Conservation (phyloP, 768 basidiomycete species). For the Tylopilus sp. region DNA sequence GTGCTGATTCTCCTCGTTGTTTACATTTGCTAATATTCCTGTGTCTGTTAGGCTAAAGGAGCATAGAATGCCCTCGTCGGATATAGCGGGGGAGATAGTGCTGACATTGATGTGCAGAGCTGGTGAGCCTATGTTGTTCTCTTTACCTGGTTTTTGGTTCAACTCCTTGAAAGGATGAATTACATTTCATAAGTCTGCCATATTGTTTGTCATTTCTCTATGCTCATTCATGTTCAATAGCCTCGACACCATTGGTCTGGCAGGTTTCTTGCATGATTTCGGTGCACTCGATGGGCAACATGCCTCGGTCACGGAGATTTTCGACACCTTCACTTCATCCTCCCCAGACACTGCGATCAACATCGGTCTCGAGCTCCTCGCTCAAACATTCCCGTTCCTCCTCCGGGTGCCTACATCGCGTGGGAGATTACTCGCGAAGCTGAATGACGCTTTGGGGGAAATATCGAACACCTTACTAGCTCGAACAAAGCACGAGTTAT, state of each 20-base stretch:
- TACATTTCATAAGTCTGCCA: slow-evolving; percentile 35
- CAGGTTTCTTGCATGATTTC: slow-evolving; percentile 45
- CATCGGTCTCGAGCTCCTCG: slow-evolving; percentile 17
- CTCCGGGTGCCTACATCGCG: slow-evolving; percentile 30
- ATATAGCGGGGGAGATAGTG: slow-evolving; percentile 15
- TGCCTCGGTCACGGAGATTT: slow-evolving; percentile 21
- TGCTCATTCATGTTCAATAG: slow-evolving; percentile 14
- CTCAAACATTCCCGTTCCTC: slow-evolving; percentile 29
- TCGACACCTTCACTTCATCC: slow-evolving; percentile 26
- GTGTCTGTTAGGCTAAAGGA: slow-evolving; percentile 23
- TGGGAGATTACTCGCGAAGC: slow-evolving; percentile 16
- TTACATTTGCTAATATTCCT: neutral
- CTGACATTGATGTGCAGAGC: slow-evolving; percentile 44
- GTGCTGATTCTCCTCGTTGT: slow-evolving; percentile 18
- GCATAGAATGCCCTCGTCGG: slow-evolving; percentile 31
- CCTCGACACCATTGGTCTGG: slow-evolving; percentile 43
- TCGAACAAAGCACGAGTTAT: slow-evolving; percentile 32
- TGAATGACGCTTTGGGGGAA: slow-evolving; percentile 31
- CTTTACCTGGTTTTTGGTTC: neutral
- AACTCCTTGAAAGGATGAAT: slow-evolving; percentile 17
- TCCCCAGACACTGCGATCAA: slow-evolving; percentile 4
- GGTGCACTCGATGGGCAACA: slow-evolving; percentile 37
- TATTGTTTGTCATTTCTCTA: no score
- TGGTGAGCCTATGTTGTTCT: slow-evolving; percentile 31
- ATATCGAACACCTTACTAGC: slow-evolving; percentile 34